Base-by-base conservation (phyloP, 2,329 filamentous ascomycete species). In the Colletotrichum sp. region DNA sequence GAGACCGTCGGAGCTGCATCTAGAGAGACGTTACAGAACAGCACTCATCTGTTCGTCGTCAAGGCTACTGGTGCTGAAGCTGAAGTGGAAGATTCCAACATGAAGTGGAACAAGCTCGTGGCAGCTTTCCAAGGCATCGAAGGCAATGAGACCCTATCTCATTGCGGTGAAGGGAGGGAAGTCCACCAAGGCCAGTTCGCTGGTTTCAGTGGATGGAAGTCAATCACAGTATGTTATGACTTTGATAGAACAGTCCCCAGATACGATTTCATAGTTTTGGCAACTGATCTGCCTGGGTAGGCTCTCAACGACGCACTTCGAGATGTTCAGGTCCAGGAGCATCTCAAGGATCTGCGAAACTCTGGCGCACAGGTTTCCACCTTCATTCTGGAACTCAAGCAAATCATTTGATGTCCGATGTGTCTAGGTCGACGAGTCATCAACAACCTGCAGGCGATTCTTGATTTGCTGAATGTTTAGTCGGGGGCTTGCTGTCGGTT, bases 141-240 rank as follows among this genome's bases (percentile, higher is more conserved):
- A 7, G 28, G 52, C 7, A 52, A 49, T n/a, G 7, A 59, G 18
- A 28, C 67, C 16, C 30, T 15, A n/a, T 72, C 28, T 24, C 62
- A 72, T 34, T 36, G 26, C 16, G 70, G 70, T 18, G 34, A 72
- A 26, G 70, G 70, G 8, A n/a, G 21, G 34, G 12, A 59, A 15
- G 34, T 28, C 16, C 34, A n/a, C 6, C 10, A 59, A 12, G 70
- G 62, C 12, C 63, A 72, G 5, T 68, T 72, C 5, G 62, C 70
- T 26, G 70, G 70, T 3, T 67, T 72, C 13, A 72, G 70, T 55
- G 70, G 70, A 21, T 72, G 70, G 70, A 68, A 44, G n/a, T 67
- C 70, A 30, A 12, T 67, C 8, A 16, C 21, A 28, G 70, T 72
- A 68, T 4, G 70, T 49, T n/a, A 10, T 12, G 7, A 34, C 13